Evolutionary conservation across 2,329 filamentous ascomycete species (phyloP), one percentile per base, ranked within the genome.

Genomic region (Fusarium liriodendri): DNA sequence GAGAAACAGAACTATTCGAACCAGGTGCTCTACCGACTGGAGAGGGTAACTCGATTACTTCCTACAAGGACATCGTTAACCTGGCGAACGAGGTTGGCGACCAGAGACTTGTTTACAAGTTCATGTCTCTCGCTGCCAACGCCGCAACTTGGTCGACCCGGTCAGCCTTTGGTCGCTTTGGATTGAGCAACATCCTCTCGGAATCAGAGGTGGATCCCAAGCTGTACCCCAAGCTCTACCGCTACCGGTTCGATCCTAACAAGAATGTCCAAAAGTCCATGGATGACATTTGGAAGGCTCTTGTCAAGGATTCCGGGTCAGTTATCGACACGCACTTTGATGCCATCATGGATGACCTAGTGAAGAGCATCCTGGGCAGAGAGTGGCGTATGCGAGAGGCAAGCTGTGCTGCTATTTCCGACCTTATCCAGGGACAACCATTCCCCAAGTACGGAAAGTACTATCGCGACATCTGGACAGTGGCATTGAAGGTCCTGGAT

Each of bases 131-230:
- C 75, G 97, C 97, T 4, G 95, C 95, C 2, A 98, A 98, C 79
- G 97, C 97, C 57, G 95, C 95, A 1, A 97, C 97, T 18, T 99
- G 97, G 97, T 96, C 95, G 2, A 97, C 95, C n/a, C 91, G 97
- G 60, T 97, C 97, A 1, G 97, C 97, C 0, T 98, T 99, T 83
- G 97, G 97, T 4, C 90, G 95, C 13, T 98, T 98, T 75, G 97
- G 97, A 0, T 88, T 99, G 59, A 97, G 95, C 81, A 97, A 90
- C 75, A 96, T 99, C 70, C 89, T 99, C 57, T 97, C 95, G 0
- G 95, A 97, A 78, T 95, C 95, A 0, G 89, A 91, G 69, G 89
- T 97, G 68, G 97, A 98, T 77, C 95, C 95, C 0, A 98, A 97
- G 81, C 89, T 99, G 18, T 98, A 98, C 78, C 95, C 95, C 0